Base-by-base conservation (phyloP, 73 alveolate species). In the Paraurostyla sp. region DNA sequence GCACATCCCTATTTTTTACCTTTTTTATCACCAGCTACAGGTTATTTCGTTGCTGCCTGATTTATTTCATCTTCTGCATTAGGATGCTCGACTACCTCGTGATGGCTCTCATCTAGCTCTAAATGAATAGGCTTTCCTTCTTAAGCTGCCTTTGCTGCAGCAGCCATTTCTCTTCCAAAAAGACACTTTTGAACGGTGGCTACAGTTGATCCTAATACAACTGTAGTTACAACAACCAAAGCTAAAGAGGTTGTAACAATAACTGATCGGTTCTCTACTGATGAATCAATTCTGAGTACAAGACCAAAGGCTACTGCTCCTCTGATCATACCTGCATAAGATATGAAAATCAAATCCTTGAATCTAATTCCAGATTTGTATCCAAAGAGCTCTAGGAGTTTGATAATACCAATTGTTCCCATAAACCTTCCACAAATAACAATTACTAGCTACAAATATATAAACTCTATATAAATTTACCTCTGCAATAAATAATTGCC, bases 271-370 rank as follows among this genome's bases (percentile, higher is more conserved):
- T 92, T 83, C 0, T 78, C 85, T 41, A 85, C 83, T 2, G 87
- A 80, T 30, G 27, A n/a, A 56, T 87, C 92, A 40, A 96, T 68
- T 30, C 97, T 87, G 62, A 96, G 83, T 16, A 94, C 97, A 35
- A 96, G 88, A 25, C 98, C 99, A 84, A 96, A 96, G 0, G 99
- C 99, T 40, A 96, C 94, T 0, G 99, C 97, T 46, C 99, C 99
- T 84, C 99, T 88, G 60, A 96, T 93, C 60, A 85, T 80, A 0
- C 99, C 99, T 9, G 97, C 96, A 57, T 85, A 90, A 38, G 80
- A 90, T n/a, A 90, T 41, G 49, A 58, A 90, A 50, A 90, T 36
- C 27, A 75, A 23, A 35, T 90, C 95, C 71, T 60, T 83, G 80
- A 81, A 90, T 36, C 90, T n/a, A 35, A 90, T 42, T n/a, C 84